Evolutionary conservation across 352 stramenopile species (phyloP), one percentile per base, ranked within the genome.

Genomic region (Phytophthora sansomeana): DNA sequence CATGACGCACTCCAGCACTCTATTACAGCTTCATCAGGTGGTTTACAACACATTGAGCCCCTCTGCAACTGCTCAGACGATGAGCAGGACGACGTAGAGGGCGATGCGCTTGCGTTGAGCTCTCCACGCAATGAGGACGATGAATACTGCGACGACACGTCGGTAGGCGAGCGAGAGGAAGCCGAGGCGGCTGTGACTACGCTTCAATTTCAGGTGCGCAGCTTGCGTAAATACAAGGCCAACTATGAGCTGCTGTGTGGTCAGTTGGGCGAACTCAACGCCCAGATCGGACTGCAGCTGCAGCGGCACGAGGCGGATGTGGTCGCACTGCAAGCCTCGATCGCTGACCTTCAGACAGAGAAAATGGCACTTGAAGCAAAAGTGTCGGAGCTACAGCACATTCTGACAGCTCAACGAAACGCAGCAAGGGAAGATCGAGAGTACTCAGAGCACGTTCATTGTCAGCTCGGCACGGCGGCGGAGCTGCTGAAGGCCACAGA

Each of bases 211-310:
- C 74, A 87, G 35, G 70, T 89, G 52, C 74, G 69, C 1, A 65
- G 77, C 16, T 70, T 93, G 44, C 70, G 80, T 35, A 89, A 89
- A 60, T 93, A 93, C 71, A 93, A 91, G 46, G 41, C 51, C 67
- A 93, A 90, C 77, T 93, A 93, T 65, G 81, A 93, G 58, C 58
- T 91, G 42, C 67, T 92, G 33, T 93, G 85, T 53, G 77, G 79
- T 7, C 83, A 93, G 47, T 38, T 93, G 38, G 70, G 72, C 9
- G 83, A 90, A 52, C 75, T 93, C 24, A 93, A 91, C 56, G 72
- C 75, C 2, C 85, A 93, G 66, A 79, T 93, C 43, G 81, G 79
- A 0, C 65, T 90, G 16, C 82, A 91, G 39, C 62, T 93, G 35
- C 75, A 91, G 54, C 79, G 83, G 19, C 85, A 93, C 52, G 85